These are phyloP conservation scores for Penicillium thymicola DNA, from an alignment of 2,329 filamentous ascomycete species.

Conservation along the genomic window DNA sequence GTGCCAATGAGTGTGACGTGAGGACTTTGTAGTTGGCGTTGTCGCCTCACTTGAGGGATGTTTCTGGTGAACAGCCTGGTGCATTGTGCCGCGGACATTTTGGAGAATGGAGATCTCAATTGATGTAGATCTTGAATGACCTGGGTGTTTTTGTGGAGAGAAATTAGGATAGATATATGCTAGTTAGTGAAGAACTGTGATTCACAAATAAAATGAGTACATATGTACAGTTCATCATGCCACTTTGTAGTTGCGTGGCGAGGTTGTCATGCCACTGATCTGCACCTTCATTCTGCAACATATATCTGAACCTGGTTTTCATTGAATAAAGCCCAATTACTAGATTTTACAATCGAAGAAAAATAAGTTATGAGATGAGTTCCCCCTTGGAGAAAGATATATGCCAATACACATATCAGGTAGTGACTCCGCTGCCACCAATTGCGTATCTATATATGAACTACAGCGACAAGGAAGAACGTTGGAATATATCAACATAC, in stretches of 20 bases:
- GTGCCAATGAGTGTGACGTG: not conserved
- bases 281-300: not conserved
- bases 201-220: not conserved
- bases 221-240: not conserved
- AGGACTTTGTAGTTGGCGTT: conserved; percentile 1
- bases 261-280: conserved; percentile 4
- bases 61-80: conserved; percentile 1
- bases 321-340: not conserved
- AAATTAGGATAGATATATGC: not conserved
- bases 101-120: not conserved
- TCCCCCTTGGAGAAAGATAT: not conserved
- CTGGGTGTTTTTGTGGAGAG: not conserved
- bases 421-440: not conserved
- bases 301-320: not conserved
- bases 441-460: not conserved
- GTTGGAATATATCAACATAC: not conserved
- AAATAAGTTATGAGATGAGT: not conserved
- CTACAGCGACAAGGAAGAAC: not conserved
- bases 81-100: conserved; percentile 6
- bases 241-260: not conserved
- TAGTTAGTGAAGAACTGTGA: not conserved
- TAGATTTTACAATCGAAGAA: not conserved
- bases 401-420: not conserved
- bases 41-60: conserved; percentile 5
- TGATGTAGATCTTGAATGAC: not conserved